Conservation (phyloP, 179 eudicot genomes). For the Vitellaria paradoxa region DNA sequence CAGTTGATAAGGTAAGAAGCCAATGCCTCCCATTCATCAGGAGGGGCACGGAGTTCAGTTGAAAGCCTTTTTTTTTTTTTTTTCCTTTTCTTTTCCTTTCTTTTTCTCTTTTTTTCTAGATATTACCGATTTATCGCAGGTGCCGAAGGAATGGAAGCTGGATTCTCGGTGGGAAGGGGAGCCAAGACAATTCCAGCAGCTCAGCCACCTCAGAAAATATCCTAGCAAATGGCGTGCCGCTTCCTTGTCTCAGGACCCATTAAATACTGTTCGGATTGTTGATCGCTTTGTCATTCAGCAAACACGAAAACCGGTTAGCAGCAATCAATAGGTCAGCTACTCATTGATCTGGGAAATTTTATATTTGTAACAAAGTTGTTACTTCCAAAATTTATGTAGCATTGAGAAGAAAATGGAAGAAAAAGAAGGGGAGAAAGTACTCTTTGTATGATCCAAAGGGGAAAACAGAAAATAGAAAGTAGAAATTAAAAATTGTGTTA, state of each 20-base stretch:
- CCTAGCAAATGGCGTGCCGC: constrained; percentile 95
- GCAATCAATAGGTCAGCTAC: constrained; percentile 26
- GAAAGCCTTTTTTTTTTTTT: no score
- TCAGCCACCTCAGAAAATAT: constrained; percentile 49
- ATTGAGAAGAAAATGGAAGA: not conserved
- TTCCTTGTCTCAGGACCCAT: constrained; percentile 67
- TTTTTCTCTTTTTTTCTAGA: not conserved
- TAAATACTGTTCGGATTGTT: constrained; percentile 72
- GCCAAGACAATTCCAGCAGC: constrained; percentile 39
- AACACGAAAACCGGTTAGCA: constrained; percentile 19
- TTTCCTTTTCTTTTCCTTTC: no score
- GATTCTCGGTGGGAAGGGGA: constrained; percentile 92
- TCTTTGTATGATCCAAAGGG: not conserved
- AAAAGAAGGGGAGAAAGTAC: not conserved
- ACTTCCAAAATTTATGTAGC: not conserved
- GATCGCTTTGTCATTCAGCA: constrained; percentile 67
- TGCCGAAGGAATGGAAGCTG: constrained; percentile 96
- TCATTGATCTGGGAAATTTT: constrained; percentile 22
- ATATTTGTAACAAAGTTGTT: not conserved
- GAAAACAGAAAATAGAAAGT: not conserved
- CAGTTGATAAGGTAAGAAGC: constrained; percentile 84
- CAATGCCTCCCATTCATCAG: not conserved
- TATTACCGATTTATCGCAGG: constrained; percentile 35
- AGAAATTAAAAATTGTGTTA: no score
- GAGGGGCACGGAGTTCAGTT: not conserved